Evolutionary conservation across 108 stramenopile species (phyloP), one percentile per base, ranked within the genome.

Genomic region (Cyclotella distinguenda): DNA sequence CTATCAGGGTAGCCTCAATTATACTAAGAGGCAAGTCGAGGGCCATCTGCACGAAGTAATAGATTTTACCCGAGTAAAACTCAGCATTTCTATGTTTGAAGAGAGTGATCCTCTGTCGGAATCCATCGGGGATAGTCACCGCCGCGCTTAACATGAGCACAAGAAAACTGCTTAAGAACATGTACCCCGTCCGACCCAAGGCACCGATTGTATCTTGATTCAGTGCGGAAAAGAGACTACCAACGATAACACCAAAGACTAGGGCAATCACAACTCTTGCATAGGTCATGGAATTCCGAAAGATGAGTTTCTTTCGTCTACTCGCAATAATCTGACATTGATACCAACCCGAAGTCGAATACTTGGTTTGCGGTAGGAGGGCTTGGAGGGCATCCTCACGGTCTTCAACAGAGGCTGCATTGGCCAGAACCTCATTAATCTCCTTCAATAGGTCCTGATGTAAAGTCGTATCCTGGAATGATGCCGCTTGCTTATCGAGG

Each of bases 131-230:
- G 19, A 79, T 49, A 0, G 72, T 74, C 19, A 79, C 72, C 4
- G 78, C 78, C 5, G 78, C 62, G n/a, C 50, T 54, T 7, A 79
- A 51, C 78, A 79, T 79, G 8, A 79, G 64, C n/a, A 79, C 78
- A 8, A 79, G 22, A 39, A 79, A 79, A 33, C 44, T 46, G 26
- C 42, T 32, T 0, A 79, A 50, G 32, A 79, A 79, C 48, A 79
- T 64, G 47, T 79, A 79, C 43, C 77, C 77, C 22, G 33, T 78
- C 56, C 46, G 69, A 21, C 61, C 68, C 13, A 76, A 28, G 23
- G 77, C 60, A 11, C 77, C 77, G 23, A 49, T 57, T 1, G 33
- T 53, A 15, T 78, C 52, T 9, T 54, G 27, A 10, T 59, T 48
- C 1, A 68, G 54, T 13, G 51, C 38, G 2, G 72, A 38, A 49